Percentiles rank a stretch among this genome's conserved stretches.
phyloP scores from a whole-genome alignment of 73 alveolate species.

The Paramecium primaurelia region DNA sequence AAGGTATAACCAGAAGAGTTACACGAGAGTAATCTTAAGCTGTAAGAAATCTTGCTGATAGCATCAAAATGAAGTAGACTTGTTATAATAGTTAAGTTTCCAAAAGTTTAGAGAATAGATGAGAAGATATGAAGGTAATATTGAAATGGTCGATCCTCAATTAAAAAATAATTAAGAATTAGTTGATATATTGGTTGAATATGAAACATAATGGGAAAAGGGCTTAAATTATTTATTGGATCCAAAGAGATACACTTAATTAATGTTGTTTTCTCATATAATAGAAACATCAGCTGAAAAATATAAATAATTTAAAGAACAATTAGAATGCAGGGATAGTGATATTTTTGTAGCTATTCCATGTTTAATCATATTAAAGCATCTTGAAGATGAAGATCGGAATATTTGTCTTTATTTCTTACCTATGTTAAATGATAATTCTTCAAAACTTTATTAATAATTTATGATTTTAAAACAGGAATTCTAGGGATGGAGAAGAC shows the following conservation, averaged over 20 bases:
- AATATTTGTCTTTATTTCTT: constrained; percentile 70
- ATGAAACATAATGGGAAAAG: constrained; percentile 87
- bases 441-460: constrained; percentile 51
- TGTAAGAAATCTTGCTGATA: constrained; percentile 84
- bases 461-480: constrained; percentile 51
- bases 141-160: constrained; percentile 95
- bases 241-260: constrained; percentile 57
- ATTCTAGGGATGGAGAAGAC: constrained; percentile 44
- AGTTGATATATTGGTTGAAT: constrained; percentile 81
- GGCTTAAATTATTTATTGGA: constrained; percentile 62
- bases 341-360: constrained; percentile 78
- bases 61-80: constrained; percentile 63
- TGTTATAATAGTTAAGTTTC: constrained; percentile 30
- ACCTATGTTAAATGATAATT: constrained; percentile 71
- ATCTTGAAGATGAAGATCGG: constrained; percentile 73
- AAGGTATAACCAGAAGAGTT: constrained; percentile 82
- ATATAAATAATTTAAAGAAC: constrained; percentile 67
- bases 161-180: constrained; percentile 92
- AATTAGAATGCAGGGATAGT: constrained; percentile 67
- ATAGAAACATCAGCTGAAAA: constrained; percentile 78
- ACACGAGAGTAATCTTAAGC: constrained; percentile 79
- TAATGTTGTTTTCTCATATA: constrained; percentile 60
- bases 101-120: constrained; percentile 65
- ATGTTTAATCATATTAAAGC: constrained; percentile 67
- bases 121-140: constrained; percentile 85